Percentiles rank a stretch among this genome's conserved stretches.
phyloP scores from a whole-genome alignment of 371 early-diverging fungal genomes.

The Catenaria anguillulae region DNA sequence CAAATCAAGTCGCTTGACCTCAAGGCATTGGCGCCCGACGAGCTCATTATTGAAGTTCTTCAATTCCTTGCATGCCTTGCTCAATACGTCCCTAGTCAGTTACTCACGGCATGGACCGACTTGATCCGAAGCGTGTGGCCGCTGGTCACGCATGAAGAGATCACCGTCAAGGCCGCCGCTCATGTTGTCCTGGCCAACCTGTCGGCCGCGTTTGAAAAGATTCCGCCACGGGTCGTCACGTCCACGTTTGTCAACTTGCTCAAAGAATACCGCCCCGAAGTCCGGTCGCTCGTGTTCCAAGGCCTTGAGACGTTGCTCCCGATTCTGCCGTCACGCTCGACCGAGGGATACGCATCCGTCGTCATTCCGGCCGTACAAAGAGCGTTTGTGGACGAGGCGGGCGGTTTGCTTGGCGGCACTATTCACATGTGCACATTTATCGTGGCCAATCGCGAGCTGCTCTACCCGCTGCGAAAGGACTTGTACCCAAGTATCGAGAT shows the following conservation, averaged over 20 bases:
- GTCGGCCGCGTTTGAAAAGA: slow-evolving; percentile 69
- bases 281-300: slow-evolving; percentile 67
- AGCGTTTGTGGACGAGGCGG: slow-evolving; percentile 78
- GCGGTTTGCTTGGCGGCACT: slow-evolving; percentile 43
- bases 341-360: neutral
- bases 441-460: slow-evolving; percentile 73
- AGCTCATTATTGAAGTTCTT: neutral
- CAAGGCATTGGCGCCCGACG: neutral
- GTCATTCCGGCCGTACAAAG: slow-evolving; percentile 25
- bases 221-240: slow-evolving; percentile 76
- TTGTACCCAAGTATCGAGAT: slow-evolving; percentile 79
- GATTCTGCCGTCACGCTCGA: slow-evolving; percentile 55
- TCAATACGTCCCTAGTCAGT: neutral
- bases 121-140: slow-evolving; percentile 92
- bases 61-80: neutral
- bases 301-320: slow-evolving; percentile 86
- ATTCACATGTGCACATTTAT: slow-evolving; percentile 78
- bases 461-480: slow-evolving; percentile 71
- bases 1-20: neutral
- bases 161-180: slow-evolving; percentile 85
- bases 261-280: slow-evolving; percentile 72
- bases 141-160: slow-evolving; percentile 73
- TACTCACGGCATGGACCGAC: slow-evolving; percentile 19
- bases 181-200: slow-evolving; percentile 82
- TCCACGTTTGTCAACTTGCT: slow-evolving; percentile 82